Percentiles rank a stretch among this genome's conserved stretches.
These are phyloP conservation scores for Logfia minima DNA, from an alignment of 129 eudicot species.

Conservation along the genomic window DNA sequence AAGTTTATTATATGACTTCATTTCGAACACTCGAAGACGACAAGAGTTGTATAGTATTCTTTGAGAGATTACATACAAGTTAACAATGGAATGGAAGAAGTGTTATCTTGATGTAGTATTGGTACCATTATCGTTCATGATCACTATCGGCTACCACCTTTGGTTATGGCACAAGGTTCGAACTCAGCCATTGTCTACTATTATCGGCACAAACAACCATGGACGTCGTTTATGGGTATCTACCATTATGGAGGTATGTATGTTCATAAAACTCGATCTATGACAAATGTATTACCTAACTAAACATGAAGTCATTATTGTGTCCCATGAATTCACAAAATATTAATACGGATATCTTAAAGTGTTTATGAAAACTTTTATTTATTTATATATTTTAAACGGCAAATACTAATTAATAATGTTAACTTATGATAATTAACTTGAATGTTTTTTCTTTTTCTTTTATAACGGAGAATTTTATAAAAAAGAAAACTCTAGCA, in stretches of 20 bases:
- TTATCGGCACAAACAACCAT: constrained; percentile 70
- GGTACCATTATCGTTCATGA: constrained; percentile 63
- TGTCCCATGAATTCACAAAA: neutral
- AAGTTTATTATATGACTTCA: neutral
- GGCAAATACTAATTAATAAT: no score
- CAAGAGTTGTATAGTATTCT: neutral
- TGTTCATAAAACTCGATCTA: no score
- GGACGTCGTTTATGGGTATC: constrained; percentile 83
- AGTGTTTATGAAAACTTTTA: no score
- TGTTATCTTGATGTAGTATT: constrained; percentile 71
- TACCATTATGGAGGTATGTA: constrained; percentile 75
- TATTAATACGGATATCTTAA: neutral
- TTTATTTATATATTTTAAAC: no score
- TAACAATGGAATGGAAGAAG: constrained; percentile 80
- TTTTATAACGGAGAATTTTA: no score
- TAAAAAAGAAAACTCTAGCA: no score
- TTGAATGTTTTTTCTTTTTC: no score
- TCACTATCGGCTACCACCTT: constrained; percentile 55
- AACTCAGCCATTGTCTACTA: constrained; percentile 67
- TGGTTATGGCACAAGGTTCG: constrained; percentile 83
- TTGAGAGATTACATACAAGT: neutral
- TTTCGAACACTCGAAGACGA: neutral
- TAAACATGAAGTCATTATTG: neutral
- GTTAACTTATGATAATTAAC: neutral
- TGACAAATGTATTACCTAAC: no score